These are phyloP conservation scores for Saturnispora halmiae DNA, from an alignment of 805 yeast species.

Conservation along the genomic window DNA sequence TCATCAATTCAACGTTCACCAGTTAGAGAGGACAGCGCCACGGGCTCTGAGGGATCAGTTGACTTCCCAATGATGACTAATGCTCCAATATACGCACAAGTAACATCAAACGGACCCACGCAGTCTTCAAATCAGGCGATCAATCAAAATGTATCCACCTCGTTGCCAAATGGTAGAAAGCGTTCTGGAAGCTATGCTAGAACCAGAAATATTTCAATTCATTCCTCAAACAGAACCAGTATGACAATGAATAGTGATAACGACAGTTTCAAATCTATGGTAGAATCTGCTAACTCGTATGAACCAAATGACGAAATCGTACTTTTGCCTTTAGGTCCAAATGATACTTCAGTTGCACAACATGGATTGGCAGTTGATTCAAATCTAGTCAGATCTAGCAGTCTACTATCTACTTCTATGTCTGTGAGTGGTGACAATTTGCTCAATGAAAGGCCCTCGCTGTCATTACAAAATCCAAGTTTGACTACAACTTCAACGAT, in stretches of 20 bases:
- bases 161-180: background rate
- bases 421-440: background rate
- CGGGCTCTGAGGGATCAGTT: constrained; percentile 1
- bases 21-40: background rate
- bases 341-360: constrained; percentile 18
- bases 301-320: constrained; percentile 15
- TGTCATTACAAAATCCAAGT: constrained; percentile 10
- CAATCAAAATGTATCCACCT: background rate
- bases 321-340: constrained; percentile 23
- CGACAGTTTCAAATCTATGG: constrained; percentile 6
- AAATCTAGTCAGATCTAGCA: background rate
- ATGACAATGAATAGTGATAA: background rate
- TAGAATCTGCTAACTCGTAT: background rate
- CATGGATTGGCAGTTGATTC: constrained; percentile 24
- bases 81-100: constrained; percentile 5
- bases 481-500: constrained; percentile 4
- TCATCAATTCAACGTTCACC: background rate
- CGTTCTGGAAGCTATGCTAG: constrained; percentile 6
- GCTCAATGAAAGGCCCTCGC: constrained; percentile 10
- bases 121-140: background rate
- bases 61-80: constrained; percentile 7
- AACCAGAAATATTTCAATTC: constrained; percentile 3
- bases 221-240: background rate
- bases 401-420: background rate
- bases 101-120: background rate